Evolutionary conservation across 768 basidiomycete species (phyloP), one percentile per base, ranked within the genome.

Genomic region (Lyophyllum atratum): DNA sequence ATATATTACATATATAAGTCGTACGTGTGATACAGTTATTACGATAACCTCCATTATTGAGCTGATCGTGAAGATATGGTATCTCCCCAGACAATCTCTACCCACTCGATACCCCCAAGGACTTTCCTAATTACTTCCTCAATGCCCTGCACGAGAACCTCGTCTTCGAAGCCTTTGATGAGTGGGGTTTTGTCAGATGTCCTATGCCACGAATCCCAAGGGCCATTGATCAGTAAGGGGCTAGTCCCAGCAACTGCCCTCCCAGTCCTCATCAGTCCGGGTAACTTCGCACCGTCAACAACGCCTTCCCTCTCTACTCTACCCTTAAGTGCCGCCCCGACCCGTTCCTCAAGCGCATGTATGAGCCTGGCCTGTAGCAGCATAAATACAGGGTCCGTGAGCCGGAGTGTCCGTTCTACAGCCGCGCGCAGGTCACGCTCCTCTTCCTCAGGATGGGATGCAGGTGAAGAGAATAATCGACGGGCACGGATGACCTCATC

Each of bases 151-250:
- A 62, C 72, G 49, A 92, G 72, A 1, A 85, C 72, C 25, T 76
- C 76, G 61, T 87, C 87, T 55, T 90, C 87, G 62, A 90, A 90
- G 1, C 89, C 89, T 64, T 85, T 86, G 40, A 88, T 74, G 2
- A 56, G 49, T 15, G 61, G 54, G 5, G 55, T 56, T 21, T 58
- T 52, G 17, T 46, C 34, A n/a, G 48, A 48, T 24, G 34, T 45
- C 5, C 22, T 37, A 37, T 15, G 17, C 14, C 34, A 37, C 33
- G n/a, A 5, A 24, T 26, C 34, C 37, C 49, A 37, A 21, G 31
- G 24, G 49, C 15, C 47, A 39, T 46, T n/a, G 54, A 43, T 9
- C n/a, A 42, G 33, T 31, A 11, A 15, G 2, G n/a, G 33, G 14
- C 5, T 14, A 28, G 14, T 31, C 21, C 42, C 48, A 19, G 52